phyloP scores from a whole-genome alignment of 352 stramenopile genomes.

The Phytophthora pisi region DNA sequence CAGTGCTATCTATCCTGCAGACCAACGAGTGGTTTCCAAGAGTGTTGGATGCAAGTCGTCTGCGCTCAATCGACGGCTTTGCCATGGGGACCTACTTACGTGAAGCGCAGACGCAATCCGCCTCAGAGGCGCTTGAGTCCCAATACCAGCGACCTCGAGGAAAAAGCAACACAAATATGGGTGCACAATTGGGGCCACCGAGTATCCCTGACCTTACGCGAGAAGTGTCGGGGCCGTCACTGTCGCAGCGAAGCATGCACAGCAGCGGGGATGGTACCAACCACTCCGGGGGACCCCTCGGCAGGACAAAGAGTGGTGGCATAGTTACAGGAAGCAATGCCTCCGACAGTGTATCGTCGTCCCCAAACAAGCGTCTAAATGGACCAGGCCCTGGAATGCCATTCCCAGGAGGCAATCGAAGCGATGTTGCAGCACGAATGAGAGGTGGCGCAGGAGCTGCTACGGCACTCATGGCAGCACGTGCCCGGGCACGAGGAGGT shows the following conservation, averaged over 20 bases:
- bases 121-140: conserved; percentile 29
- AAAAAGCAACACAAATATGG: conserved; percentile 42
- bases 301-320: conserved; percentile 32
- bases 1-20: conserved; percentile 52
- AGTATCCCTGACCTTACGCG: conserved; percentile 50
- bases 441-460: conserved; percentile 56
- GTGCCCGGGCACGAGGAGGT: conserved; percentile 64
- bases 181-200: conserved; percentile 24
- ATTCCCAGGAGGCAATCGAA: conserved; percentile 29
- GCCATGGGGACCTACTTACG: conserved; percentile 61
- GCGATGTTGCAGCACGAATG: conserved; percentile 38
- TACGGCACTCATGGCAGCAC: conserved; percentile 74
- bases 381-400: conserved; percentile 27
- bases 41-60: conserved; percentile 45
- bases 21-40: conserved; percentile 49
- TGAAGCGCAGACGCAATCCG: conserved; percentile 55
- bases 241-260: conserved; percentile 50
- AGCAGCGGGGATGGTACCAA: conserved; percentile 25
- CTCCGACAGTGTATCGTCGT: conserved; percentile 47
- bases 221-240: conserved; percentile 53
- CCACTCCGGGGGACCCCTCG: conserved; percentile 13
- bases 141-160: conserved; percentile 42
- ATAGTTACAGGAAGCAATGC: conserved; percentile 40
- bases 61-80: conserved; percentile 56
- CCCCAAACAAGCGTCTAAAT: conserved; percentile 54